Conservation (phyloP, 2,329 filamentous ascomycete genomes). For the Diaporthe ilicicola region DNA sequence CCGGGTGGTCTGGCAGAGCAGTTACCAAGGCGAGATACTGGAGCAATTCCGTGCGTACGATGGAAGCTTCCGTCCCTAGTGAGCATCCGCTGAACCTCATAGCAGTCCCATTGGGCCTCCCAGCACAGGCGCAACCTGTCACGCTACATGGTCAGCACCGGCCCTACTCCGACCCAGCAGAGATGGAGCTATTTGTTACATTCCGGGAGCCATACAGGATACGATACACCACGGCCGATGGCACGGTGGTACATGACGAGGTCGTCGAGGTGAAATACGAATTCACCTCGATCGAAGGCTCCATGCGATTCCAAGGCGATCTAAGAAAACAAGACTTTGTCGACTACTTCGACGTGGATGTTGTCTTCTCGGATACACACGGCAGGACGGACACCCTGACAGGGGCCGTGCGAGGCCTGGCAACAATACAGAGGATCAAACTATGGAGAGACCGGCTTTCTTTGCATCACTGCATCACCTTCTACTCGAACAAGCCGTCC, state of each 20-base stretch:
- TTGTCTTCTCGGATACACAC: conserved; percentile 60
- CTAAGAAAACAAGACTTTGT: conserved; percentile 56
- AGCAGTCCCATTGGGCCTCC: conserved; percentile 55
- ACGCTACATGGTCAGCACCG: conserved; percentile 60
- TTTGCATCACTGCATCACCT: conserved; percentile 55
- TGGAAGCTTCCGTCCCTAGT: background rate
- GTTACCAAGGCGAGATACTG: conserved; percentile 59
- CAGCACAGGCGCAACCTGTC: conserved; percentile 56
- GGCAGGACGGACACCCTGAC: conserved; percentile 56
- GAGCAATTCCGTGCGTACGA: conserved; percentile 57
- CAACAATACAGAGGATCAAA: conserved; percentile 61
- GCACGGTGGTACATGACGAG: conserved; percentile 57
- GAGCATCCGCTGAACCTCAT: conserved; percentile 28
- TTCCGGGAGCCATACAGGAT: conserved; percentile 59
- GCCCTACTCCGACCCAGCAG: conserved; percentile 57
- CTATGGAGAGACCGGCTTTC: conserved; percentile 60
- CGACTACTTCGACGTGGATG: conserved; percentile 61
- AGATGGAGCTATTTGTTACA: conserved; percentile 58
- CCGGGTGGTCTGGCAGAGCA: conserved; percentile 62
- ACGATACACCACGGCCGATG: conserved; percentile 56
- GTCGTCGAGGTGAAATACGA: conserved; percentile 59
- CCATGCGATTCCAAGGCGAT: conserved; percentile 59
- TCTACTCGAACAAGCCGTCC: conserved; percentile 51
- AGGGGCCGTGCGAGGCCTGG: conserved; percentile 59
- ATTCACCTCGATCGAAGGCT: conserved; percentile 57